Conservation (phyloP, 352 stramenopile species). For the Phytophthora capsici region DNA sequence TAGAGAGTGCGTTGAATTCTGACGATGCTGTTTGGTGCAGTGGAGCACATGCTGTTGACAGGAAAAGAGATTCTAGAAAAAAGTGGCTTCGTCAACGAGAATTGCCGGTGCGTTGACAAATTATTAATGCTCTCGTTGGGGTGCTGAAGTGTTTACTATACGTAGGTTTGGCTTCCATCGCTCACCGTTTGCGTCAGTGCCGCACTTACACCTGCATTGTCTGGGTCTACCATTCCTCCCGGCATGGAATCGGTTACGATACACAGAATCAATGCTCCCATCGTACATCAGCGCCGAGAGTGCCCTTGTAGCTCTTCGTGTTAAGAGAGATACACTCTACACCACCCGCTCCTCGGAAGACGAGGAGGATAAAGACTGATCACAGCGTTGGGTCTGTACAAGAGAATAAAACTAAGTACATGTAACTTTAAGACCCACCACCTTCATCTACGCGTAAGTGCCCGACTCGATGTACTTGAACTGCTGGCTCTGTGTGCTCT, state of each 20-base stretch:
- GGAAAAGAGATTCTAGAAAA: slow-evolving; percentile 55
- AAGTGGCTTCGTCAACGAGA: slow-evolving; percentile 42
- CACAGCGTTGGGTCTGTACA: slow-evolving; percentile 7
- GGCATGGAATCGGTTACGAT: slow-evolving; percentile 68
- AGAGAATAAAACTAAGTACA: slow-evolving; percentile 36
- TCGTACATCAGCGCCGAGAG: slow-evolving; percentile 67
- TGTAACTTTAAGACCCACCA: slow-evolving; percentile 28
- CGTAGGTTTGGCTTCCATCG: slow-evolving; percentile 78
- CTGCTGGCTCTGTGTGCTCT: slow-evolving; percentile 77
- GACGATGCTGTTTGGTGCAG: slow-evolving; percentile 29
- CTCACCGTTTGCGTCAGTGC: slow-evolving; percentile 70
- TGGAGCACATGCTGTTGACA: slow-evolving; percentile 64
- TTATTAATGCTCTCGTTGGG: not conserved
- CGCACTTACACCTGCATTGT: slow-evolving; percentile 80
- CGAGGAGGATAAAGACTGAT: slow-evolving; percentile 14
- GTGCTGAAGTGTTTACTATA: not conserved
- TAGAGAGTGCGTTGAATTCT: slow-evolving; percentile 2
- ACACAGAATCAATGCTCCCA: slow-evolving; percentile 55
- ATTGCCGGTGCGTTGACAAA: slow-evolving; percentile 38
- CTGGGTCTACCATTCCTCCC: slow-evolving; percentile 68
- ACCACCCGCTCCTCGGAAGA: slow-evolving; percentile 13
- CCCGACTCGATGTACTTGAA: slow-evolving; percentile 91
- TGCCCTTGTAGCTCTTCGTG: slow-evolving; percentile 40
- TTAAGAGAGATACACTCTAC: slow-evolving; percentile 25
- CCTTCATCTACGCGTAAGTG: slow-evolving; percentile 50